phyloP scores from a whole-genome alignment of 164 flowering plant species.

The Stephania yunnanensis region DNA sequence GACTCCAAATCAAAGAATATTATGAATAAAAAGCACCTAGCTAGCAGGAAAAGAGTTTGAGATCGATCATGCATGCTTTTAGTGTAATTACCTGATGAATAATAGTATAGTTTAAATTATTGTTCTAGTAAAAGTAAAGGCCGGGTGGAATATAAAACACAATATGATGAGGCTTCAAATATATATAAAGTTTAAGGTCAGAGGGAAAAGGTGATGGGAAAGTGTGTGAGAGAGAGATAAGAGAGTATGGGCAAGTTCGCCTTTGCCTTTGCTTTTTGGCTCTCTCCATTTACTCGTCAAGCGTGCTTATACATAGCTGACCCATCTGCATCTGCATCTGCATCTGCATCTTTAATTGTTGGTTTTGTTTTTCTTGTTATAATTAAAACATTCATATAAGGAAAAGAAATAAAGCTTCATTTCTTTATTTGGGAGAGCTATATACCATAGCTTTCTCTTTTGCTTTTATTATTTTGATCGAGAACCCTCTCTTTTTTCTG shows the following conservation, averaged over 20 bases:
- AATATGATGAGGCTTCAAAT: too few species aligned
- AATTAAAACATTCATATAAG: background rate
- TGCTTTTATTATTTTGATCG: background rate
- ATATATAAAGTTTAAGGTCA: conserved; percentile 28
- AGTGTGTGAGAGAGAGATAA: conserved; percentile 34
- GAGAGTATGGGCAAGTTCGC: conserved; percentile 49
- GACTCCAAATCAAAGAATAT: too few species aligned
- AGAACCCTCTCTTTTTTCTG: conserved; percentile 16
- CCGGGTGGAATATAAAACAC: too few species aligned
- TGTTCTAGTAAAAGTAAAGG: too few species aligned
- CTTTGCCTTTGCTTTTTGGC: conserved; percentile 26
- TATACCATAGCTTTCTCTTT: background rate
- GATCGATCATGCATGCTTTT: too few species aligned
- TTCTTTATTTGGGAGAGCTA: conserved; percentile 18
- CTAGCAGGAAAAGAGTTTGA: too few species aligned
- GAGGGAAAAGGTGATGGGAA: conserved; percentile 46
- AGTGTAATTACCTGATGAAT: too few species aligned
- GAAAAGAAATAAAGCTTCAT: conserved; percentile 12
- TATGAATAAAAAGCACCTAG: too few species aligned
- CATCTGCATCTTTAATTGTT: background rate
- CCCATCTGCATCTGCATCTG: conserved; percentile 13
- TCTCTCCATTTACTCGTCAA: conserved; percentile 19
- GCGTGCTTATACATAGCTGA: conserved; percentile 21
- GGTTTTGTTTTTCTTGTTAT: background rate
- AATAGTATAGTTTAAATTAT: too few species aligned